Evolutionary conservation across 2,329 filamentous ascomycete genomes (phyloP).

Genomic region (Coleophoma crateriformis): DNA sequence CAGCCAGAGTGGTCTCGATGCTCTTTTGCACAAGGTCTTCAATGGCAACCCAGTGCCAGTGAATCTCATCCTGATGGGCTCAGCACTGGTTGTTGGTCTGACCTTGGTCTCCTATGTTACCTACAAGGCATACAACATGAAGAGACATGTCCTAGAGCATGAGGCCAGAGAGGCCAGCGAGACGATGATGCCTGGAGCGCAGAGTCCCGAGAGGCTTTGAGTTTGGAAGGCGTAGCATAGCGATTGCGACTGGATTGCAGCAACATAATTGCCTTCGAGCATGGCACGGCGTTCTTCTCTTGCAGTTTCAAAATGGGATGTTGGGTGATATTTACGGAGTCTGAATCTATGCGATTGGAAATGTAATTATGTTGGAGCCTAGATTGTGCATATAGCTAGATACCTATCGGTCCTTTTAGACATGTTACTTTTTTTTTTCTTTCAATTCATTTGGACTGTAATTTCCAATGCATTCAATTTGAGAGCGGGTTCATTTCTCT

Average conservation of each 20-base stretch:
- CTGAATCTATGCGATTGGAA: no score
- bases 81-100: slow-evolving; percentile 59
- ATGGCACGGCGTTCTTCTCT: not conserved
- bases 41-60: slow-evolving; percentile 69
- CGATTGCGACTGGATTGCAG: no score
- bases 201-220: slow-evolving; percentile 17
- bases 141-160: slow-evolving; percentile 30
- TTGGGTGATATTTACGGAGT: no score
- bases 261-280: not conserved
- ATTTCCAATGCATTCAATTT: no score
- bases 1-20: slow-evolving; percentile 73
- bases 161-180: slow-evolving; percentile 38
- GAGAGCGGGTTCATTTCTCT: no score
- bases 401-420: no score
- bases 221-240: no score
- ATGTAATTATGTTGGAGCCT: no score
- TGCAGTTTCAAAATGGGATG: no score
- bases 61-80: slow-evolving; percentile 60
- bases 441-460: no score
- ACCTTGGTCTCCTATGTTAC: slow-evolving; percentile 63
- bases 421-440: no score
- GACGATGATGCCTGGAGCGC: slow-evolving; percentile 22
- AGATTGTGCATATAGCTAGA: no score
- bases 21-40: slow-evolving; percentile 70
- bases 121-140: slow-evolving; percentile 27